phyloP scores from a whole-genome alignment of 225 moss, liverwort and hornwort genomes.

The Asterella californica region DNA sequence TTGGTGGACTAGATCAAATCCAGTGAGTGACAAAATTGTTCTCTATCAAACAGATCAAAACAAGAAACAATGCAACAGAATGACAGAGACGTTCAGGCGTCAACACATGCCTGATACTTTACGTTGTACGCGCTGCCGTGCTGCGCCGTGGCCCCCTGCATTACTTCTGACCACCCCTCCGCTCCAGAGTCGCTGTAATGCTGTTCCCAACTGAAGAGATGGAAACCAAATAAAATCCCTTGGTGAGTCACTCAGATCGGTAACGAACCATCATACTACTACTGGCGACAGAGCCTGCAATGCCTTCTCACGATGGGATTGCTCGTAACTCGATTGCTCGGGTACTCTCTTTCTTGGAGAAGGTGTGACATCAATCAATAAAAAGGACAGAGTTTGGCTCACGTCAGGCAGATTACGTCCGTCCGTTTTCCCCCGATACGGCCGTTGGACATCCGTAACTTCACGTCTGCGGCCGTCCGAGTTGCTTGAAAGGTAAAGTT shows the following conservation, averaged over 20 bases:
- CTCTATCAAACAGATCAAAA: background rate
- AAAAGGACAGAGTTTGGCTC: background rate
- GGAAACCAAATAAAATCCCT: background rate
- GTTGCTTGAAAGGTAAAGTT: too few species aligned
- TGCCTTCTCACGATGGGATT: background rate
- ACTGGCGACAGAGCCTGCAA: background rate
- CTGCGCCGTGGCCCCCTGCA: constrained; percentile 33
- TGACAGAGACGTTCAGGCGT: background rate
- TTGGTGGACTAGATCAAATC: background rate
- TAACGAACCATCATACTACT: background rate
- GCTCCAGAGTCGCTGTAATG: background rate
- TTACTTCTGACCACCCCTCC: background rate
- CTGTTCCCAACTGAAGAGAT: background rate
- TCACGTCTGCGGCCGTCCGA: too few species aligned
- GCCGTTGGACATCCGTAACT: too few species aligned
- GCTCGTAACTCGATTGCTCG: too few species aligned
- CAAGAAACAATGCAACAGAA: background rate
- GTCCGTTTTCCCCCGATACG: too few species aligned
- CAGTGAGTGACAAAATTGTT: background rate
- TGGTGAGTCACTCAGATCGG: background rate
- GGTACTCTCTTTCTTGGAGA: background rate
- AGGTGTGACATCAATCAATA: background rate
- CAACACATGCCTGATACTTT: constrained; percentile 41
- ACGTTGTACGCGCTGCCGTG: constrained; percentile 43
- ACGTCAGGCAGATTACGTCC: too few species aligned